Conservation (phyloP, 371 early-diverging fungal species). For the Mucor sp. region DNA sequence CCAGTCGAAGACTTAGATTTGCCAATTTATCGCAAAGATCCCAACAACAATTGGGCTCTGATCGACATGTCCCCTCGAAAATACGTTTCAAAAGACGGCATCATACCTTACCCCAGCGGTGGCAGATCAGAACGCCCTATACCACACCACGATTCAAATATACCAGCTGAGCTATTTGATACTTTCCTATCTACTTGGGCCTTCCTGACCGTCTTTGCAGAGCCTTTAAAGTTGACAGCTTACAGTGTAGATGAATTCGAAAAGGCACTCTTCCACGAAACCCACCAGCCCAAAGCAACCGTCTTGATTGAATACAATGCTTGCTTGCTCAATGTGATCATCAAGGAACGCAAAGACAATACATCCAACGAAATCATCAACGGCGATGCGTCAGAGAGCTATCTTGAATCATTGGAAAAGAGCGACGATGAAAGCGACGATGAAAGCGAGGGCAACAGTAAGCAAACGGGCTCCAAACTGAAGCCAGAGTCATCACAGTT, state of each 20-base stretch:
- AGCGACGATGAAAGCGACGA: conserved; percentile 10
- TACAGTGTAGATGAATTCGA: conserved; percentile 53
- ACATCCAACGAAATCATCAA: conserved; percentile 37
- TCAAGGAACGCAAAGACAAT: conserved; percentile 46
- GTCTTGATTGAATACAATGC: conserved; percentile 38
- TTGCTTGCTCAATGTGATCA: conserved; percentile 45
- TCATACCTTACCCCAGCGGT: conserved; percentile 47
- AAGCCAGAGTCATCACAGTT: conserved; percentile 7
- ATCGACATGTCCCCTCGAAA: conserved; percentile 43
- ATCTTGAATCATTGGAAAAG: conserved; percentile 28
- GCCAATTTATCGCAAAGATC: conserved; percentile 54
- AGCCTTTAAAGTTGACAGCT: conserved; percentile 36
- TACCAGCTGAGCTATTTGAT: conserved; percentile 37
- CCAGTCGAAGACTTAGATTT: conserved; percentile 66
- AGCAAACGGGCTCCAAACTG: conserved; percentile 2
- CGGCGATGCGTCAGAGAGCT: conserved; percentile 35
- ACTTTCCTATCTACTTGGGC: conserved; percentile 38
- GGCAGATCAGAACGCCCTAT: conserved; percentile 40
- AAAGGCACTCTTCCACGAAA: conserved; percentile 27
- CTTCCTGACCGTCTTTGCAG: conserved; percentile 47
- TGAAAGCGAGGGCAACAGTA: neutral
- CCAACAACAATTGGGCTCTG: conserved; percentile 44
- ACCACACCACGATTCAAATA: conserved; percentile 26
- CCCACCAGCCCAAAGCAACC: conserved; percentile 31
- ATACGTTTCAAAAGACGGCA: conserved; percentile 9